Base-by-base conservation (phyloP, 1,284 basidiomycete genomes). In the Ustilago esculenta region DNA sequence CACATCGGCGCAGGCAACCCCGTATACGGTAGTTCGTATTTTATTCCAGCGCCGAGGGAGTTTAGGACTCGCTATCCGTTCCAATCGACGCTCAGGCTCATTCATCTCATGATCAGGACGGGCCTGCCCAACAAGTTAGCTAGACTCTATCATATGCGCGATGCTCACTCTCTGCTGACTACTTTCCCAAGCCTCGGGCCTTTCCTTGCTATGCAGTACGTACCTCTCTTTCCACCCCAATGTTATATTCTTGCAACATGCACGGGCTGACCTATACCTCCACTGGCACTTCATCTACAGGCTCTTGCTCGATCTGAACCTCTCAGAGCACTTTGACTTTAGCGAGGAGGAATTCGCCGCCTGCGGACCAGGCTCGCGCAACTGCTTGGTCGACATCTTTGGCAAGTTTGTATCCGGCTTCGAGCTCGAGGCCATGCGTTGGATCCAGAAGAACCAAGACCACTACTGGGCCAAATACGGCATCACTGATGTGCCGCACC, bases 1-100 rank as follows among this genome's bases (percentile, higher is more conserved):
- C 83, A 85, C 17, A 83, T 83, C 49, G 59, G 34, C 4, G 56
- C 81, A 21, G 64, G 84, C 11, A 72, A 79, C 39, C 43, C 84
- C 3, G 82, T 90, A 18, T 89, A 88, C 69, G 88, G 88, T 0
- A 85, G 85, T n/a, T 85, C 88, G 11, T 90, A 87, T 81, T 86
- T 87, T 75, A 88, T 88, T 70, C 87, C 87, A 1, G 85, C 86
- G 5, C 87, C 87, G 11, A 81, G 83, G 42, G 67, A 70, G 83
- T 87, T 36, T 85, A 84, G 6, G 82, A 83, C 60, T 48, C 75
- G 14, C 81, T 84, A 23, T 84, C 85, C 58, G 84, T 85, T 73
- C 82, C 84, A 83, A 86, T 87, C 73, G 86, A 89, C 73, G 18
- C 83, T 89, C 4, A 82, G 79, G 30, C 82, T 88, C 23, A 76